Evolutionary conservation across 208 protist species (phyloP).

Genomic region (Wallacemonas rigidus): DNA sequence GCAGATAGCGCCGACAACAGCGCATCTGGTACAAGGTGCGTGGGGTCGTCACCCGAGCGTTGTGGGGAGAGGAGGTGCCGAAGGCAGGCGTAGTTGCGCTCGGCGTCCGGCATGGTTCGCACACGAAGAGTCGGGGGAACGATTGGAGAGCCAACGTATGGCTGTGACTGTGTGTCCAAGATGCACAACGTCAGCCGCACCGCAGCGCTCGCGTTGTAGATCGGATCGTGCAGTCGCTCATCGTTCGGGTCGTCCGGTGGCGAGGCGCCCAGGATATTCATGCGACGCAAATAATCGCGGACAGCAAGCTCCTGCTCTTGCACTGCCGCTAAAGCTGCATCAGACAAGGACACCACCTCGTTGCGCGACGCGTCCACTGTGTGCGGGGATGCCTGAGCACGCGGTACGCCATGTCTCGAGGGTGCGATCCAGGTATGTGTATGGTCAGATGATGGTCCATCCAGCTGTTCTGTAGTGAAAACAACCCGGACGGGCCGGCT

Average conservation of each 20-base stretch:
- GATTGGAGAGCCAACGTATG: too few species aligned
- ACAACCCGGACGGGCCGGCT: background rate
- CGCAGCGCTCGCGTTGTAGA: conserved; percentile 72
- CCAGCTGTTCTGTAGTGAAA: background rate
- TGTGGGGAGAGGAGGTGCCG: background rate
- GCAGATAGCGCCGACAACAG: conserved; percentile 2
- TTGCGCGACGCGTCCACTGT: too few species aligned
- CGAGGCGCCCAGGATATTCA: conserved; percentile 50
- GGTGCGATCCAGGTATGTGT: too few species aligned
- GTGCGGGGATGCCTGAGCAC: too few species aligned
- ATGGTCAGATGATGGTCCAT: background rate
- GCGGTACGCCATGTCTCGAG: too few species aligned
- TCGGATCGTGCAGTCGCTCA: conserved; percentile 45
- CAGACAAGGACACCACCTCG: conserved; percentile 8
- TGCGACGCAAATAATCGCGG: conserved; percentile 70
- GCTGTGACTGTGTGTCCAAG: background rate
- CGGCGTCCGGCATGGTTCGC: conserved; percentile 48
- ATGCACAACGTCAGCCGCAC: conserved; percentile 47
- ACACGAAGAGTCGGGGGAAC: conserved; percentile 29
- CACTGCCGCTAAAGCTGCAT: conserved; percentile 22
- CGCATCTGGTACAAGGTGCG: background rate
- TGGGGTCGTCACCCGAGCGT: background rate
- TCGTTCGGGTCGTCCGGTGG: conserved; percentile 5
- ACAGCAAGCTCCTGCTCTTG: conserved; percentile 35
- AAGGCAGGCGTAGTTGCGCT: conserved; percentile 41